Conservation (phyloP, 2,329 filamentous ascomycete species). For the Diplodia intermedia region DNA sequence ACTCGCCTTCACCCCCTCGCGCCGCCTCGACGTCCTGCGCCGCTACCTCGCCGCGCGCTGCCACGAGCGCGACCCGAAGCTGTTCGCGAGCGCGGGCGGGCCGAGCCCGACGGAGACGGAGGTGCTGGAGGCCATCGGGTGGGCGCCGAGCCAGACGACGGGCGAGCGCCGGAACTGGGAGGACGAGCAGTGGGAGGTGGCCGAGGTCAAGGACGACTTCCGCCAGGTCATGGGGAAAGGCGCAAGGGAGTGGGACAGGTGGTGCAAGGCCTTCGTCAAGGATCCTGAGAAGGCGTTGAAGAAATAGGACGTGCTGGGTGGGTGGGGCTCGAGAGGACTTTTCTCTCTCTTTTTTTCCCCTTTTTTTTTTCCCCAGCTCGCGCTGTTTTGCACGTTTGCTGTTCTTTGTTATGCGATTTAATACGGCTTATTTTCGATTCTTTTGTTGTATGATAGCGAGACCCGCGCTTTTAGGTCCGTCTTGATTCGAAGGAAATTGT, state of each 20-base stretch:
- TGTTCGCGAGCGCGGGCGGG: conserved; percentile 44
- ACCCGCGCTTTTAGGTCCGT: too few relatives aligned
- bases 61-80: conserved; percentile 45
- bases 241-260: conserved; percentile 51
- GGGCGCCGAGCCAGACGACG: conserved; percentile 46
- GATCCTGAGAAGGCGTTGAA: conserved; percentile 50
- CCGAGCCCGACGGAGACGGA: conserved; percentile 46
- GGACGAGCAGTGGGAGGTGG: conserved; percentile 54
- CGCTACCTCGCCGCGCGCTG: conserved; percentile 51
- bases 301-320: conserved; percentile 39
- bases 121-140: conserved; percentile 53
- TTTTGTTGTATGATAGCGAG: too few relatives aligned
- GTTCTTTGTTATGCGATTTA: too few relatives aligned
- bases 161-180: conserved; percentile 49
- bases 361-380: too few relatives aligned
- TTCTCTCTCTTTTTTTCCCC: too few relatives aligned
- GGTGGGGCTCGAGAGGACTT: too few relatives aligned
- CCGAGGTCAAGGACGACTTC: conserved; percentile 52
- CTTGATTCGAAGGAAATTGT: too few relatives aligned
- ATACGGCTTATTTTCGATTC: too few relatives aligned
- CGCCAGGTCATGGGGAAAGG: conserved; percentile 50
- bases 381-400: too few relatives aligned
- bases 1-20: conserved; percentile 47
- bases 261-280: conserved; percentile 49
- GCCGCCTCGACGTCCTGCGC: conserved; percentile 47